Base-by-base conservation (phyloP, 1,139 yeast species). In the Yamadazyma conglobata region DNA sequence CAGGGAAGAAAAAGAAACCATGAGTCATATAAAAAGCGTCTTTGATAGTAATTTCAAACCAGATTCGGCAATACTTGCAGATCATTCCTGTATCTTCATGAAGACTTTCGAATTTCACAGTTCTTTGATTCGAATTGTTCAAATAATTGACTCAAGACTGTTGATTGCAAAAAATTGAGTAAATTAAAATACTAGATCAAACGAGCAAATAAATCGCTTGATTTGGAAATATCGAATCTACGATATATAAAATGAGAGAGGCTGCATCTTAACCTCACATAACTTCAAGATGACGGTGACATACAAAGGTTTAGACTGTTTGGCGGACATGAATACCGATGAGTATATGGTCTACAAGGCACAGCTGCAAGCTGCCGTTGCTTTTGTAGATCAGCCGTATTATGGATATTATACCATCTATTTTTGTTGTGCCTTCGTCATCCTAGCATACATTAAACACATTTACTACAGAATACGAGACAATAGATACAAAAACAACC, bases 401-500 rank as follows among this genome's bases (percentile, higher is more conserved):
- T 77, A 71, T 47, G 79, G 70, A 0, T 56, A 61, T 24, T 68
- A 64, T 39, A 62, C 75, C 7, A 51, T 67, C 1, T 76, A 73
- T 45, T 73, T 67, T 45, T 71, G 54, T 2, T 57, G 56, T 13
- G 67, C 57, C 1, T 43, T 57, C 11, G 48, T 75, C 3, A 58
- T 58, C 27, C 36, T 67, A 4, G 65, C 69, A 2, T 43, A 60
- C 4, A 9, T 71, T 3, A 72, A 72, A 34, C 55, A 73, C 38
- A 22, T 57, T 5, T 53, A 61, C 40, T 73, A 60, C 40, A 31
- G 44, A 21, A 48, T 53, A 31, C 33, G 58, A 26, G 79, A 74
- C 38, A 46, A 48, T 35, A 33, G 47, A 3, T 57, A 59, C 33
- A 44, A 49, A 19, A 50, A 43, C 25, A 25, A 34, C 1, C 31